Percentiles rank a stretch among this genome's conserved stretches.
Evolutionary conservation across 2,329 filamentous ascomycete species (phyloP).

Genomic region (Aspergillus sp.): DNA sequence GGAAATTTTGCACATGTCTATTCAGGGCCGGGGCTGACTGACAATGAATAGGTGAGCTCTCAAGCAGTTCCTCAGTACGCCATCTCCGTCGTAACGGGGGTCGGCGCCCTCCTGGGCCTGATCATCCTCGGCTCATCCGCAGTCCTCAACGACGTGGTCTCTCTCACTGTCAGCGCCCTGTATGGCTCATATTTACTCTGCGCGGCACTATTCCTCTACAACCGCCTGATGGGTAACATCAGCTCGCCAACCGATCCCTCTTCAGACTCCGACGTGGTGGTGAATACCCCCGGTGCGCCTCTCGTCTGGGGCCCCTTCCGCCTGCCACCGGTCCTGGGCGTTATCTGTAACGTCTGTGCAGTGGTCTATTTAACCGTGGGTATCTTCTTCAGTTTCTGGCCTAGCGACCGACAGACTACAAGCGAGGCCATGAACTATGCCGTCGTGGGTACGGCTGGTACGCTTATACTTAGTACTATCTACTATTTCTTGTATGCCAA

Average conservation of each 20-base stretch:
- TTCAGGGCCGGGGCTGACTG: not conserved
- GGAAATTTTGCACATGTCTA: not conserved
- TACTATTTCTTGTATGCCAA: not conserved
- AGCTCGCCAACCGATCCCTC: conserved; percentile 11
- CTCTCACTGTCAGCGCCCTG: conserved; percentile 42
- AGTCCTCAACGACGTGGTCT: conserved; percentile 48
- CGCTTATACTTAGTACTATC: not conserved
- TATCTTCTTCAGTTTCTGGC: conserved; percentile 47
- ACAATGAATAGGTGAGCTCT: conserved; percentile 1
- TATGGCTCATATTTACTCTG: conserved; percentile 48
- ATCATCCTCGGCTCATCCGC: conserved; percentile 49
- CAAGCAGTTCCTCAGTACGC: conserved; percentile 21
- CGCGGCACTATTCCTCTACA: conserved; percentile 39
- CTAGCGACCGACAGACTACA: conserved; percentile 14
- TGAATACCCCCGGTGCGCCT: conserved; percentile 9
- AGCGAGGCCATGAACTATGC: not conserved
- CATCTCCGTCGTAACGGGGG: conserved; percentile 18
- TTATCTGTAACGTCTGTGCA: conserved; percentile 39
- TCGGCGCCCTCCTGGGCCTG: conserved; percentile 36
- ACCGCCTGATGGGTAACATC: conserved; percentile 31
- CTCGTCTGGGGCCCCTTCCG: conserved; percentile 20
- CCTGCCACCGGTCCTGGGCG: conserved; percentile 38
- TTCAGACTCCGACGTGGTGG: conserved; percentile 28
- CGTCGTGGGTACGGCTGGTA: not conserved
- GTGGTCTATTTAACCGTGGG: conserved; percentile 39